Evolutionary conservation across 2,329 filamentous ascomycete species (phyloP).

Genomic region (Aspergillus sp.): DNA sequence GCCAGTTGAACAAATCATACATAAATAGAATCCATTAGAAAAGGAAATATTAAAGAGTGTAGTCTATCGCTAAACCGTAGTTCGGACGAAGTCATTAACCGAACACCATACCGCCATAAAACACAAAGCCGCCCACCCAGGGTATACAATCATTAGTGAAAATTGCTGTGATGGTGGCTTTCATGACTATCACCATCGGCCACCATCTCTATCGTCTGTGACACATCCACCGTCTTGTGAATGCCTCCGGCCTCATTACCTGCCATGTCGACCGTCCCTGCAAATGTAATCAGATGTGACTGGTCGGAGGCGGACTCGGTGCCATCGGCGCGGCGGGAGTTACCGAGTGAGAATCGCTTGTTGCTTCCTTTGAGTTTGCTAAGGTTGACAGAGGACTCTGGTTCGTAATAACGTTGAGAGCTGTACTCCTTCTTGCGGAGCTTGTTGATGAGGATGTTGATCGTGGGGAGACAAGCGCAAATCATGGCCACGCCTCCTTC

Average conservation of each 20-base stretch:
- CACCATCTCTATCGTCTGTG: slow-evolving; percentile 26
- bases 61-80: background rate
- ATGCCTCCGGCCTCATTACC: slow-evolving; percentile 16
- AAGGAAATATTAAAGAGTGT: background rate
- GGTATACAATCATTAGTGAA: background rate
- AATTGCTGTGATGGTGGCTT: background rate
- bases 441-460: slow-evolving; percentile 34
- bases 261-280: slow-evolving; percentile 25
- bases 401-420: slow-evolving; percentile 33
- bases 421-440: slow-evolving; percentile 29
- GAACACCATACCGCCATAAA: background rate
- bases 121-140: background rate
- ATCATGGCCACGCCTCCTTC: slow-evolving; percentile 42
- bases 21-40: background rate
- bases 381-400: slow-evolving; percentile 31
- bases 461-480: slow-evolving; percentile 40
- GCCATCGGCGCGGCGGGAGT: slow-evolving; percentile 19
- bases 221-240: slow-evolving; percentile 27
- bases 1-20: no score
- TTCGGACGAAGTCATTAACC: no score
- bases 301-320: slow-evolving; percentile 31
- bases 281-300: slow-evolving; percentile 35
- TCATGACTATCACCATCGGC: background rate
- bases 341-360: slow-evolving; percentile 21
- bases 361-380: slow-evolving; percentile 25